Base-by-base conservation (phyloP, 2,329 filamentous ascomycete species). In the Escovopsis sp. region DNA sequence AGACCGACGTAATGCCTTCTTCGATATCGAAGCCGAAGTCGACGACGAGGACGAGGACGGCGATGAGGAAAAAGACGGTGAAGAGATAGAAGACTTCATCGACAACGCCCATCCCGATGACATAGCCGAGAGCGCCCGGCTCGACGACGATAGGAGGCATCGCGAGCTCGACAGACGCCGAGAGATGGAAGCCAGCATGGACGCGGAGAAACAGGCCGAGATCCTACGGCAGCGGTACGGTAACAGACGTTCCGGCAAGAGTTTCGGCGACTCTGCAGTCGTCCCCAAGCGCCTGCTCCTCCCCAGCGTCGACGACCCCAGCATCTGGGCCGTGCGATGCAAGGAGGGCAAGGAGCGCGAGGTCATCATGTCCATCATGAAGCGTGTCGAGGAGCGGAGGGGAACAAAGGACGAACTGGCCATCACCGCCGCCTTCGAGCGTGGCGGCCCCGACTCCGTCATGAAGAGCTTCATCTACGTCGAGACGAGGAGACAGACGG, bases 21-120 rank as follows among this genome's bases (percentile, higher is more conserved):
- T 98, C 65, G 91, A 98, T 77, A 85, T 89, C 55, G 91, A 98
- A 70, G 91, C 91, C 59, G 91, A 95, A 65, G 91, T 98, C 51
- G 91, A 96, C 56, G 91, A 94, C 48, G 87, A 94, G 53, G 87
- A 94, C 52, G 84, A 86, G 50, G 81, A 75, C 50, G 84, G 84
- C 47, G 86, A 94, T 49, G 86, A 93, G 40, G 89, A 95, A 51
- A 86, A 93, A 51, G 87, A 94, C 42, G 78, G 84, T 45, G 80
- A 87, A 51, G 86, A 81, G 50, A 77, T 80, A 41, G 86, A 86
- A 43, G 82, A 84, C 50, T 86, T 91, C 57, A 87, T 87, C 57
- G 84, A 86, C 50, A 84, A 94, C 58, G 84, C 84, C 48, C 87
- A 96, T 58, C 85, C 85, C 7, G 88, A 94, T 60, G 89, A 96